A percentile compares a stretch with the other conserved stretches of the same genome.
These are phyloP conservation scores for Galerina marginata DNA, from an alignment of 768 basidiomycete genomes.

Conservation along the genomic window DNA sequence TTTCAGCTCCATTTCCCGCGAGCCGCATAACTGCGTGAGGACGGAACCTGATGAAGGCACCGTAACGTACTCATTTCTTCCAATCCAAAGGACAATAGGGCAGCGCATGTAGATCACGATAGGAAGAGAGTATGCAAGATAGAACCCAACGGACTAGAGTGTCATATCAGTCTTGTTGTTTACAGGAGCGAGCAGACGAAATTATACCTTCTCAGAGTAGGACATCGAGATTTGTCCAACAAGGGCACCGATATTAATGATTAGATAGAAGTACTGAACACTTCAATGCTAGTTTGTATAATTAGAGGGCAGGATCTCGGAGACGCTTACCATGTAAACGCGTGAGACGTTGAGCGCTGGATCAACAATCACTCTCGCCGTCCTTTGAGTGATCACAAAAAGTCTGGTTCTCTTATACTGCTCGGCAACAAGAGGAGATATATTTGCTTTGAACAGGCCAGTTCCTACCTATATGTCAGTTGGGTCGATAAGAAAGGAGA, in stretches of 20 bases:
- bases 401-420: slow-evolving; percentile 64
- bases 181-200: slow-evolving; percentile 63
- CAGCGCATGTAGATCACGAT: no score
- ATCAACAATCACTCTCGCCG: slow-evolving; percentile 79
- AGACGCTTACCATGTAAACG: slow-evolving; percentile 67
- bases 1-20: slow-evolving; percentile 58
- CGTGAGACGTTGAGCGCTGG: slow-evolving; percentile 68
- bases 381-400: slow-evolving; percentile 51
- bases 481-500: neutral
- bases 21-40: slow-evolving; percentile 49
- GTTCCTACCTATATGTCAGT: slow-evolving; percentile 42
- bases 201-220: slow-evolving; percentile 70
- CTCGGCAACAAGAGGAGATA: slow-evolving; percentile 80
- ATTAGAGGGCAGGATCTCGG: slow-evolving; percentile 11
- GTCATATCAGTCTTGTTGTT: slow-evolving; percentile 44
- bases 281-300: slow-evolving; percentile 43
- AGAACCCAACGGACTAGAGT: no score
- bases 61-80: no score
- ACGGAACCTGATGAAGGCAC: slow-evolving; percentile 69
- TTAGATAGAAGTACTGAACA: slow-evolving; percentile 61
- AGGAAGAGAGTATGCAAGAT: no score
- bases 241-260: slow-evolving; percentile 78
- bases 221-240: slow-evolving; percentile 72
- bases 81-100: no score
- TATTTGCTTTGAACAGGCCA: slow-evolving; percentile 78